Conservation (phyloP, 805 yeast species). For the Cyberlindnera samutprakarnensis region DNA sequence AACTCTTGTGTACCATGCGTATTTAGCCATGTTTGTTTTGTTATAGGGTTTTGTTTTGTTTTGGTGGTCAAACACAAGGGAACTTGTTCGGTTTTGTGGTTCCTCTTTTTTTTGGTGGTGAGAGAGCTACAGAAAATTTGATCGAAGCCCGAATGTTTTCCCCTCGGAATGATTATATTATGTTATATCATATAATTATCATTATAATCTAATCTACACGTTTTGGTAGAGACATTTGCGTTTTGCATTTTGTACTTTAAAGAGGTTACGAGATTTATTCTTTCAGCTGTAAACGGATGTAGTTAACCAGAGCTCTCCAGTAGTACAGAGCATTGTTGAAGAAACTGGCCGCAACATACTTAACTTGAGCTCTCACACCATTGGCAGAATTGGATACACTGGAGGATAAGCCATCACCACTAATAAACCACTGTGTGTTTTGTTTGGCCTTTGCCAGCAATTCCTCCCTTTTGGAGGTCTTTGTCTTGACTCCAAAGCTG, state of each 20-base stretch:
- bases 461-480: conserved; percentile 25
- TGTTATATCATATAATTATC: too few relatives aligned
- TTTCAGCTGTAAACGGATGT: too few relatives aligned
- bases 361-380: conserved; percentile 3
- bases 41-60: not conserved
- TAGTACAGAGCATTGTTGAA: conserved; percentile 5
- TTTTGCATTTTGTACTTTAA: too few relatives aligned
- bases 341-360: conserved; percentile 5
- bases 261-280: too few relatives aligned
- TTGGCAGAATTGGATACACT: not conserved
- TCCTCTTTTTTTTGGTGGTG: not conserved
- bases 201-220: too few relatives aligned
- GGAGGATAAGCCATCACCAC: conserved; percentile 21
- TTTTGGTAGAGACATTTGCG: too few relatives aligned
- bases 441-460: conserved; percentile 31
- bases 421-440: conserved; percentile 33
- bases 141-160: too few relatives aligned
- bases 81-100: not conserved
- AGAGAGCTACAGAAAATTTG: too few relatives aligned
- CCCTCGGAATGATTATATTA: too few relatives aligned
- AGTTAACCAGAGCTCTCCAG: conserved; percentile 7
- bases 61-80: too few relatives aligned
- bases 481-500: conserved; percentile 32
- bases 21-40: conserved; percentile 32
- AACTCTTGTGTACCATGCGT: conserved; percentile 71